These are phyloP conservation scores for Phyllosticta paracitricarpa DNA, from an alignment of 2,329 filamentous ascomycete species.

Conservation along the genomic window DNA sequence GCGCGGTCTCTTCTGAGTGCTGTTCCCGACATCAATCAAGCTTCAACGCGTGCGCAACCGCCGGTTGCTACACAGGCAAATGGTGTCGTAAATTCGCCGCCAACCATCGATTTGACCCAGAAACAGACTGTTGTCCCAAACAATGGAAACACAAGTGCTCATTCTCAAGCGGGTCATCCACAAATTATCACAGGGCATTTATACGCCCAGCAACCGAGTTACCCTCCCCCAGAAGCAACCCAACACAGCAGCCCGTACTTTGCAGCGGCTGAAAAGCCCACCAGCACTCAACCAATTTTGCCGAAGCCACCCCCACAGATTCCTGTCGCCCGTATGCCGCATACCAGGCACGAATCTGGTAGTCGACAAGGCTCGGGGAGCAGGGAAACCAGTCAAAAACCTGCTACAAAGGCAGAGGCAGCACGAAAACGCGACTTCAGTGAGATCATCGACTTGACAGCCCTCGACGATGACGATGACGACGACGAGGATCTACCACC, in stretches of 20 bases:
- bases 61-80: background rate
- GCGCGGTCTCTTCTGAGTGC: constrained; percentile 41
- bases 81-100: background rate
- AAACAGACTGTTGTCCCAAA: background rate
- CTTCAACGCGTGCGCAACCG: background rate
- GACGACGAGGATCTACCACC: constrained; percentile 23
- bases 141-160: background rate
- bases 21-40: constrained; percentile 31
- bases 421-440: constrained; percentile 46
- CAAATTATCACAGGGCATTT: background rate
- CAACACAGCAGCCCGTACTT: constrained; percentile 10
- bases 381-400: constrained; percentile 13
- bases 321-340: constrained; percentile 25
- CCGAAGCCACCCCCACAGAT: constrained; percentile 15
- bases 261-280: background rate
- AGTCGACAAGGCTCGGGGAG: constrained; percentile 6
- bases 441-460: constrained; percentile 45
- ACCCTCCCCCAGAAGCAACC: background rate
- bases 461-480: constrained; percentile 37
- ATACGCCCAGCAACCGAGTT: background rate
- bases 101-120: background rate
- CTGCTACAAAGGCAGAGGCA: constrained; percentile 43
- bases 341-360: constrained; percentile 18
- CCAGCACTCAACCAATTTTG: background rate
- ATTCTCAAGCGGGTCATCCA: background rate